Percentiles rank a stretch among this genome's conserved stretches.
Evolutionary conservation across 1,139 yeast genomes (phyloP).

Genomic region (Diutina pseudorugosa): DNA sequence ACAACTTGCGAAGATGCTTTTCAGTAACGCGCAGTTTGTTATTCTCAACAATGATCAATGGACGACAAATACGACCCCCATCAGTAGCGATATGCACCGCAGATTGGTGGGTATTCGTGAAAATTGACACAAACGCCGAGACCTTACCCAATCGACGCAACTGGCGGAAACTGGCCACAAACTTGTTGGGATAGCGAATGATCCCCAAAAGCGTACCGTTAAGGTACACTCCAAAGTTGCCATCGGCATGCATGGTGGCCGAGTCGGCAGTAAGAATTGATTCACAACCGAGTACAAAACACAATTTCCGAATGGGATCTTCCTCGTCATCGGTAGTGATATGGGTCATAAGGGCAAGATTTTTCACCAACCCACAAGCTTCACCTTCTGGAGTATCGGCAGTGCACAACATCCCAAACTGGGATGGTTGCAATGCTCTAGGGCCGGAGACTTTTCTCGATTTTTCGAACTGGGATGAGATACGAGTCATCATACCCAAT

Average conservation of each 20-base stretch:
- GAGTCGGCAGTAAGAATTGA: slow-evolving; percentile 74
- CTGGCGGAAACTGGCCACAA: slow-evolving; percentile 66
- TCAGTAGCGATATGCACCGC: slow-evolving; percentile 98
- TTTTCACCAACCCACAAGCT: slow-evolving; percentile 97
- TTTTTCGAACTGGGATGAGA: slow-evolving; percentile 94
- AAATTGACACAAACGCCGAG: slow-evolving; percentile 84
- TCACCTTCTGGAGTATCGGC: slow-evolving; percentile 99
- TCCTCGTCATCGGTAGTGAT: slow-evolving; percentile 98
- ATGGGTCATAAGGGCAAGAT: slow-evolving; percentile 95
- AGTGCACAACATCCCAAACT: slow-evolving; percentile 97
- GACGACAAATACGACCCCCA: slow-evolving; percentile 98
- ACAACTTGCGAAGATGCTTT: slow-evolving; percentile 49
- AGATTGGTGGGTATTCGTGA: slow-evolving; percentile 76
- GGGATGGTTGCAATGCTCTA: slow-evolving; percentile 97
- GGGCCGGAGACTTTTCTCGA: slow-evolving; percentile 98
- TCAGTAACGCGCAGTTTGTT: slow-evolving; percentile 62
- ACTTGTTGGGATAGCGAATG: slow-evolving; percentile 72
- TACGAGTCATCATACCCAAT: slow-evolving; percentile 98
- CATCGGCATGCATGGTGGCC: slow-evolving; percentile 62
- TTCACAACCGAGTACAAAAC: slow-evolving; percentile 83
- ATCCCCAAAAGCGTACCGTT: slow-evolving; percentile 93
- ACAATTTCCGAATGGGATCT: slow-evolving; percentile 66
- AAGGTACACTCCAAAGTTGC: slow-evolving; percentile 73
- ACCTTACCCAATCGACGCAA: slow-evolving; percentile 79
- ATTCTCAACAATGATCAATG: slow-evolving; percentile 69